phyloP scores from a whole-genome alignment of 768 basidiomycete species.

The Phanerochaete sordida region DNA sequence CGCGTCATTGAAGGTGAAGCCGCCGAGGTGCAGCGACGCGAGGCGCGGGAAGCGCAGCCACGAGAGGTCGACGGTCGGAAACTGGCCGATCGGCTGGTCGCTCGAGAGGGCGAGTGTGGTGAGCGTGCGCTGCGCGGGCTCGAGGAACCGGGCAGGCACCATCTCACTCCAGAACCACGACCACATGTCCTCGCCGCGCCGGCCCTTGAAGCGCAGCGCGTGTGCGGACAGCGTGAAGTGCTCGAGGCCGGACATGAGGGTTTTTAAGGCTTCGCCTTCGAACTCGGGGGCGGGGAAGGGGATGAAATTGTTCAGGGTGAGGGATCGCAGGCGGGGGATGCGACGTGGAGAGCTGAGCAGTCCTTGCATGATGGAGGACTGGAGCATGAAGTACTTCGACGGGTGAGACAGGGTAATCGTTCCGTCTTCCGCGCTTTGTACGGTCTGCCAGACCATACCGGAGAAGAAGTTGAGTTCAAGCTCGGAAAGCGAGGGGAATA shows the following conservation, averaged over 20 bases:
- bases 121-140: conserved; percentile 11
- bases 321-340: conserved; percentile 5
- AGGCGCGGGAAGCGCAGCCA: conserved; percentile 16
- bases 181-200: conserved; percentile 10
- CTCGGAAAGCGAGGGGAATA: conserved; percentile 1
- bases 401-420: conserved; percentile 2
- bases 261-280: neutral
- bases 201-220: conserved; percentile 7
- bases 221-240: conserved; percentile 7
- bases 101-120: conserved; percentile 16
- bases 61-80: conserved; percentile 14
- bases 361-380: conserved; percentile 9
- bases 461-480: conserved; percentile 12
- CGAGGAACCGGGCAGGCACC: conserved; percentile 14
- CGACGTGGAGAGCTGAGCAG: neutral
- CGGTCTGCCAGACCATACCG: neutral
- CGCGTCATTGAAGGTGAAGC: conserved; percentile 12
- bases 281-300: conserved; percentile 11
- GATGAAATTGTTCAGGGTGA: conserved; percentile 14
- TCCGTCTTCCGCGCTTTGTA: conserved; percentile 3
- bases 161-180: conserved; percentile 15
- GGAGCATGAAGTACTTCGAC: conserved; percentile 8
- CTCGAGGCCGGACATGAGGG: conserved; percentile 5
- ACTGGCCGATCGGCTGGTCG: conserved; percentile 17
- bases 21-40: conserved; percentile 10